Base-by-base conservation (phyloP, 108 stramenopile genomes). In the Cyclostephanos invisitatus region DNA sequence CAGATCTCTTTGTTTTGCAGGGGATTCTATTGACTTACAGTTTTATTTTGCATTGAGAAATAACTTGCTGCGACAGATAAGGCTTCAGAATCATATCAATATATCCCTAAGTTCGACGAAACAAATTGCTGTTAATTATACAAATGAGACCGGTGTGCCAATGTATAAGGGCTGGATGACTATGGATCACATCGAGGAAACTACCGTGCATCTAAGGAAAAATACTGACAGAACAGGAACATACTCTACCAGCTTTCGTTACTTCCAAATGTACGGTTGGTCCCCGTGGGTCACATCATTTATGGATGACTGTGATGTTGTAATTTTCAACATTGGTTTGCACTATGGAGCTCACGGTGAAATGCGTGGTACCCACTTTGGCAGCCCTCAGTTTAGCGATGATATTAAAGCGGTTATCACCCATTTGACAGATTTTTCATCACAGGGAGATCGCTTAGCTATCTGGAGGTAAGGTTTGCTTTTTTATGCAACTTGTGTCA, bases 11-110 rank as follows among this genome's bases (percentile, higher is more conserved):
- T 73, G 72, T 37, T 73, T 73, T 27, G 62, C 51, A 22, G 72
- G 72, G 44, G 72, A 73, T 49, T 61, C 58, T 35, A 55, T 73
- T 44, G 72, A 73, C 46, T 24, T 62, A 25, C 63, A 73, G 44
- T 60, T 73, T 28, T 64, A 64, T 44, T 50, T 53, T 28, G 61
- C 72, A 37, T 29, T 73, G 0, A 36, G 27, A 38, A 36, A 42
- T 7, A 62, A 61, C 10, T 55, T 64, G 20, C 62, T 48, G 64
- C 17, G 48, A 37, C 32, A 20, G 28, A 20, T 40, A 32, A 62
- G 9, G 28, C 35, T 38, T 20, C 32, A 36, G 18, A 37, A 32
- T 62, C 7, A 20, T 32, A 62, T 62, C 18, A 21, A 59, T 22
- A 59, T 59, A 21, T 66, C 64, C 7, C n/a, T 50, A 21, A 29